Evolutionary conservation across 805 yeast species (phyloP).

Genomic region (Candida orba): DNA sequence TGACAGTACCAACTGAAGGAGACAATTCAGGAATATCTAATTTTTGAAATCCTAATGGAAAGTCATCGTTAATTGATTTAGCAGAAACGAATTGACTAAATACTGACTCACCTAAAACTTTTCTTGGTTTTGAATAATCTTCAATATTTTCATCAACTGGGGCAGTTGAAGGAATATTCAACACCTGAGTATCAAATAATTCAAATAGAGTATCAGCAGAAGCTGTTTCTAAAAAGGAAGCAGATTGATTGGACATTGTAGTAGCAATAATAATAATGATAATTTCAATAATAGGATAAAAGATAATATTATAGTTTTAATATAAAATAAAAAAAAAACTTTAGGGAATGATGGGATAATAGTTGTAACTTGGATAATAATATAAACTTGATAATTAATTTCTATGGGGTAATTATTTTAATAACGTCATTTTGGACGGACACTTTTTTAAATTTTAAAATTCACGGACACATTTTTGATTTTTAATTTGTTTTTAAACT

Average conservation of each 20-base stretch:
- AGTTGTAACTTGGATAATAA: conserved; percentile 5
- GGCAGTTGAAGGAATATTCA: conserved; percentile 7
- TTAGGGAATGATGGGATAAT: too few species aligned
- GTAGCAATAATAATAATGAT: conserved; percentile 3
- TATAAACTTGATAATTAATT: not conserved
- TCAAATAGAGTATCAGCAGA: conserved; percentile 21
- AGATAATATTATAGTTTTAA: too few species aligned
- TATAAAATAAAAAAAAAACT: too few species aligned
- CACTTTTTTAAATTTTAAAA: conserved; percentile 1
- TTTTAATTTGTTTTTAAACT: conserved; percentile 8
- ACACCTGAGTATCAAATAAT: conserved; percentile 20
- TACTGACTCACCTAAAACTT: conserved; percentile 24
- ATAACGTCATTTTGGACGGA: conserved; percentile 24
- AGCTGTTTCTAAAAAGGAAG: conserved; percentile 9
- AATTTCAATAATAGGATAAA: not conserved
- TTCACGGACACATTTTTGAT: conserved; percentile 22
- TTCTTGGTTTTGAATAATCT: conserved; percentile 19
- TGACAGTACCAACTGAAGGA: conserved; percentile 26
- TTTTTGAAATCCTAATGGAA: conserved; percentile 18
- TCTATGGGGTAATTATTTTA: not conserved
- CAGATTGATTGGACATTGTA: conserved; percentile 2
- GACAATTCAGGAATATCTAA: conserved; percentile 19
- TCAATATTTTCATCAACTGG: not conserved
- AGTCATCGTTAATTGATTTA: conserved; percentile 14
- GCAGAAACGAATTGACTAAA: conserved; percentile 20